Evolutionary conservation across 1,284 basidiomycete genomes (phyloP), one percentile per base, ranked within the genome.

Genomic region (Exobasidium rhododendri): DNA sequence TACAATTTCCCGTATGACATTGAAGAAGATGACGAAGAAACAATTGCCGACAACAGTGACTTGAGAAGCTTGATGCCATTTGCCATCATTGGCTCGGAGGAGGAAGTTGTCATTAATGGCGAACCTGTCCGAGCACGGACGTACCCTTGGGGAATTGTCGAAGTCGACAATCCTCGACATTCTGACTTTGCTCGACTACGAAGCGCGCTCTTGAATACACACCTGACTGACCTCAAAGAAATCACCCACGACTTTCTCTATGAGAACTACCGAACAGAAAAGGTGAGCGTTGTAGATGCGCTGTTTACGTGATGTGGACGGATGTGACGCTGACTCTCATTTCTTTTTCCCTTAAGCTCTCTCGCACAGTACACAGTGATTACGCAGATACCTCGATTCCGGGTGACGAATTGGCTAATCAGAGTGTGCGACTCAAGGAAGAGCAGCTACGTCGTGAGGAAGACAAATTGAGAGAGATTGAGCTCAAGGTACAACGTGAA

Each of bases 1-100:
- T 99, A 98, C 85, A 98, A 98, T 84, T 98, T 98, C 86, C 96
- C 96, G 0, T 98, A 96, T 81, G 96, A 98, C 74, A 89, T 93
- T 24, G 96, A 98, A 81, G 96, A 98, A 82, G 82, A 99, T 77
- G 96, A 99, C 80, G 94, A 97, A 79, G 96, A 98, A 77, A 97
- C 94, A 3, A 94, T 99, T 68, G 88, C 91, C 75, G 96, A 98
- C 82, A 99, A 98, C 83, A 78, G 75, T 11, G 77, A 80, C 61
- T 70, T 80, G n/a, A 74, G 79, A 47, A 66, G 66, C 30, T 61
- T 79, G 51, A 74, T 79, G 70, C 96, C 96, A 0, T 99, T 99
- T 80, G 92, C 96, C 20, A 90, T 99, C 73, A 89, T 99, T 71
- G 96, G 96, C 46, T 96, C 93, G 20, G 93, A 97, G 81, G 93